Evolutionary conservation across 805 yeast species (phyloP), one percentile per base, ranked within the genome.

Genomic region (Candida germanica): DNA sequence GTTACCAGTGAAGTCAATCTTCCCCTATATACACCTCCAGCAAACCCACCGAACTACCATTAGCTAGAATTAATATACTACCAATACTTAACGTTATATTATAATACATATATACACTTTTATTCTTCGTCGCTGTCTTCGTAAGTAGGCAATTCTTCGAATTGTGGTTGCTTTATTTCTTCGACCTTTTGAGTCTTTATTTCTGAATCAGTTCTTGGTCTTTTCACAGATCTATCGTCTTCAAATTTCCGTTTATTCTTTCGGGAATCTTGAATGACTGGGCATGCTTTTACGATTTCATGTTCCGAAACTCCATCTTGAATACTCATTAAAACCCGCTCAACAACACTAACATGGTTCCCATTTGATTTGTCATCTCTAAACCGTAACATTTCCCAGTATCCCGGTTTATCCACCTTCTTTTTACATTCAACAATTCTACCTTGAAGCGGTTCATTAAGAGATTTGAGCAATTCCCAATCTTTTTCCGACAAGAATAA

Each of bases 291-390:
- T 3, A 75, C 63, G 28, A 94, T 64, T 44, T 91, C 96, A 38
- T 87, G 84, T 46, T 83, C 79, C 12, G 79, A 71, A 2, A 93
- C 96, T 1, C 91, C 82, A 58, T 91, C 98, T 43, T 79, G 77
- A 26, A 93, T 93, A 53, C 94, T 83, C 44, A 80, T 78, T 29
- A 91, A 61, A 22, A 93, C 88, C 53, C 84, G 91, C 42, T 79
- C 79, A 5, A 89, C 96, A 16, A 86, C 88, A 9, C 79, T 68
- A 11, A 79, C 59, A 58, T 87, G 95, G 58, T 93, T 93, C 6
- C 95, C 98, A 53, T 85, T 82, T 12, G 75, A 60, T 54, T 93
- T 93, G 59, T 93, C 99, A 62, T 93, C 96, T 55, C 99, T 73
- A 59, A 91, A 93, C 42, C 99, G 71, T 39, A 91, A 58, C 66